Conservation (phyloP, 306 rosid species). For the Fagus sylvatica region DNA sequence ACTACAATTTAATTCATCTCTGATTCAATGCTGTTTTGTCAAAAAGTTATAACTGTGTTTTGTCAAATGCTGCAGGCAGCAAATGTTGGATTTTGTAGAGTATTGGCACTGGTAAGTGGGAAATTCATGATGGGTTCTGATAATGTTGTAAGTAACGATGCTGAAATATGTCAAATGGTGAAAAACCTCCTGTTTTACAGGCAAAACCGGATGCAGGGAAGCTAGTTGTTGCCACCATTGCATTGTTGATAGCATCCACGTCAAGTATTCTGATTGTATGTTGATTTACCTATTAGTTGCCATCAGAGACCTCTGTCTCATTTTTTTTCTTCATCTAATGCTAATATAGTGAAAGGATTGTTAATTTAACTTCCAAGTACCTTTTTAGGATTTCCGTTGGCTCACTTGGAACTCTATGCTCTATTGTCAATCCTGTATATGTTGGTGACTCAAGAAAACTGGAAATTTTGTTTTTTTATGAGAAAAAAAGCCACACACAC, state of each 20-base stretch:
- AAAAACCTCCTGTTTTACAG: conserved; percentile 5
- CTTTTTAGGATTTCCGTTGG: neutral
- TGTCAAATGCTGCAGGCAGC: conserved; percentile 31
- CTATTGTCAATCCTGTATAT: no score
- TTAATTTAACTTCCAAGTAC: neutral
- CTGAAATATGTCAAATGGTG: neutral
- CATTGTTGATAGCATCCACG: conserved; percentile 34
- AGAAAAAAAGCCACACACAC: no score
- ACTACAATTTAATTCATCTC: neutral
- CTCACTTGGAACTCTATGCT: no score
- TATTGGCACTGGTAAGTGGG: conserved; percentile 31
- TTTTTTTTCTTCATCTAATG: neutral
- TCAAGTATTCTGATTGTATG: conserved; percentile 33
- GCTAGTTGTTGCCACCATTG: conserved; percentile 29
- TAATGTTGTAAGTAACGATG: neutral
- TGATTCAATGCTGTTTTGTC: neutral
- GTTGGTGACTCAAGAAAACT: no score
- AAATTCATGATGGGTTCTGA: neutral
- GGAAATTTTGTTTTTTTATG: no score
- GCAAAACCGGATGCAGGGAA: conserved; percentile 38
- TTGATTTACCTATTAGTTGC: conserved; percentile 2
- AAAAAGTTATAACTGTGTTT: neutral
- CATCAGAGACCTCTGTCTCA: neutral
- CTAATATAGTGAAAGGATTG: neutral
- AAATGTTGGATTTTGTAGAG: conserved; percentile 17